These are phyloP conservation scores for Trametes sp. DNA, from an alignment of 1,284 basidiomycete species.

Conservation along the genomic window DNA sequence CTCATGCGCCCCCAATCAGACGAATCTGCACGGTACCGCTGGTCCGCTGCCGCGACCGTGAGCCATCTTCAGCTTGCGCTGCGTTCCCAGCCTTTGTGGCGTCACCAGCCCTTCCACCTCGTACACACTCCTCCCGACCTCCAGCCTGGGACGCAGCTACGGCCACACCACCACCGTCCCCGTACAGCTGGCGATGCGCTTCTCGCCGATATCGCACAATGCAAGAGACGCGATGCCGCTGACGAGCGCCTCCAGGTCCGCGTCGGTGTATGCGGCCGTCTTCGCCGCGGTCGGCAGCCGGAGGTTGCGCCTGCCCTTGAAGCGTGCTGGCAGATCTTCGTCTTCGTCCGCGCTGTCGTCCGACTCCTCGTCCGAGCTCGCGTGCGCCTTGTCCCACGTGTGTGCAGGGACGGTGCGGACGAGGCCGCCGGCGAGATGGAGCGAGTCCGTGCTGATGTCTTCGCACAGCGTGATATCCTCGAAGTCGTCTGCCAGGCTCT, in stretches of 20 bases:
- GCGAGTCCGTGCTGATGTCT: not conserved
- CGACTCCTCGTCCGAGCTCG: not conserved
- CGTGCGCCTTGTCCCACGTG: not conserved
- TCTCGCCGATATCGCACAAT: not conserved
- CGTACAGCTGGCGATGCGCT: too few relatives aligned
- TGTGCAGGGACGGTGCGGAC: not conserved
- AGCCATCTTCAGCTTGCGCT: too few relatives aligned
- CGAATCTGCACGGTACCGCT: too few relatives aligned
- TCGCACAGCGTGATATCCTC: not conserved
- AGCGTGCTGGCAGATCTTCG: too few relatives aligned
- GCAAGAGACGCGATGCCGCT: not conserved
- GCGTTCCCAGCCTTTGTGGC: too few relatives aligned
- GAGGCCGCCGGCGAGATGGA: not conserved
- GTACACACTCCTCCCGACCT: too few relatives aligned
- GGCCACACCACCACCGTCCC: too few relatives aligned
- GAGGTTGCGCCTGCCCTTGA: not conserved
- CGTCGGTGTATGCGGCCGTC: not conserved
- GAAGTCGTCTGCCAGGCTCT: too few relatives aligned
- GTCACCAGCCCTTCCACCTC: too few relatives aligned
- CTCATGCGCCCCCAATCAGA: too few relatives aligned
- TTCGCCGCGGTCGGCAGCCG: not conserved
- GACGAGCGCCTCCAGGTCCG: not conserved
- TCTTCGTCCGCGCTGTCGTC: not conserved
- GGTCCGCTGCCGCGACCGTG: too few relatives aligned
- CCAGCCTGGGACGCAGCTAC: too few relatives aligned